Evolutionary conservation across 2,329 filamentous ascomycete species (phyloP), one percentile per base, ranked within the genome.

Genomic region (Botryotinia narcissicola): DNA sequence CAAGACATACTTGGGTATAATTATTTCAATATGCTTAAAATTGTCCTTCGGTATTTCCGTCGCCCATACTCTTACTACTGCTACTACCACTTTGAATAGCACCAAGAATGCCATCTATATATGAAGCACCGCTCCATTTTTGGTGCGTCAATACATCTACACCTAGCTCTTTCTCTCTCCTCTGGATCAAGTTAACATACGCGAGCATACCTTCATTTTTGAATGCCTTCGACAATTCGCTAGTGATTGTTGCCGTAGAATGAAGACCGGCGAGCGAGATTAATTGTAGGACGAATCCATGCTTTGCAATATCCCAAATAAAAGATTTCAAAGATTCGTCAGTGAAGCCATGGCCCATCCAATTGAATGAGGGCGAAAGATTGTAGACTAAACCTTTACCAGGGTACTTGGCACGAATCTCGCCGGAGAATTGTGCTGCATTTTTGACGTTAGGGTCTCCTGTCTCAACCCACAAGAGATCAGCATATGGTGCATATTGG

Each of bases 401-500:
- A 0, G 94, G 93, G 79, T 89, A 86, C 5, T 84, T 85, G 0
- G 85, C 83, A 72, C 92, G 90, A 75, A 99, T 96, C 63, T 94
- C 89, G 18, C 88, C 87, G 20, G 93, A 93, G 70, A 99, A 94
- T 69, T 87, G 86, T 5, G 88, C 85, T 0, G 93, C 94, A 48
- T 97, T 93, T 69, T 89, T 83, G 18, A 98, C 93, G 77, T 90
- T 91, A 35, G 96, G 95, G 78, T 96, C 92, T 67, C 93, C 95
- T 0, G 96, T 98, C 85, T 99, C 96, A 66, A 98, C 93, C 96
- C 96, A 99, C 20, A 98, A 88, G 29, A 99, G 91, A 82, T 99
- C 96, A 1, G 96, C 94, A 81, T 93, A 98, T 0, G 95, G 95
- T 0, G 91, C 94, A 79, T 97, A 98, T 67, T 92, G 93, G 75